Percentiles rank a stretch among this genome's conserved stretches.
phyloP scores from a whole-genome alignment of 352 stramenopile species.

The Pilasporangium apinafurcum region DNA sequence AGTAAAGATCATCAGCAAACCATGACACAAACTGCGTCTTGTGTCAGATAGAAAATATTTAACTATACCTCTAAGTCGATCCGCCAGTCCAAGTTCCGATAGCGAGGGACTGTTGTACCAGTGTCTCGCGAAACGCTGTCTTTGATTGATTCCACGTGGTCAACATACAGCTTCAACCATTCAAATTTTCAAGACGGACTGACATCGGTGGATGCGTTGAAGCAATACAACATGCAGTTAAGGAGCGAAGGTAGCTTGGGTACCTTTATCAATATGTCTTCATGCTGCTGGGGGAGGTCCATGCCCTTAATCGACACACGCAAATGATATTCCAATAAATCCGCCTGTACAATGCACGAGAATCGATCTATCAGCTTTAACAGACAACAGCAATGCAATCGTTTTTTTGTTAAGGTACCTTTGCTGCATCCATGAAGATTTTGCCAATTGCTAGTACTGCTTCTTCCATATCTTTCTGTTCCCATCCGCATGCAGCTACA shows the following conservation, averaged over 20 bases:
- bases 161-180: slow-evolving; percentile 31
- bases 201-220: no score
- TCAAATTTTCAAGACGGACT: no score
- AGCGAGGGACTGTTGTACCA: slow-evolving; percentile 37
- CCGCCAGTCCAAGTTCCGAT: slow-evolving; percentile 69
- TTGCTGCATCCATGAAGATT: slow-evolving; percentile 66
- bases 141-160: slow-evolving; percentile 44
- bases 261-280: slow-evolving; percentile 41
- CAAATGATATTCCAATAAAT: slow-evolving; percentile 35
- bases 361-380: neutral
- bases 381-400: neutral
- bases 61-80: slow-evolving; percentile 64
- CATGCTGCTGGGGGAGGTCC: slow-evolving; percentile 27
- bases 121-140: slow-evolving; percentile 31
- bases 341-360: slow-evolving; percentile 15
- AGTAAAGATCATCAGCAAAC: no score
- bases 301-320: slow-evolving; percentile 37
- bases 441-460: slow-evolving; percentile 59
- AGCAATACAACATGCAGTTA: neutral
- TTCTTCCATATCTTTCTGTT: slow-evolving; percentile 39
- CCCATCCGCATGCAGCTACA: slow-evolving; percentile 55
- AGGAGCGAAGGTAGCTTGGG: neutral
- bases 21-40: neutral
- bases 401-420: no score
- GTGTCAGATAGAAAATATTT: neutral